A percentile compares a stretch with the other conserved stretches of the same genome.
phyloP scores from a whole-genome alignment of 164 flowering plant species.

The Macadamia integrifolia region DNA sequence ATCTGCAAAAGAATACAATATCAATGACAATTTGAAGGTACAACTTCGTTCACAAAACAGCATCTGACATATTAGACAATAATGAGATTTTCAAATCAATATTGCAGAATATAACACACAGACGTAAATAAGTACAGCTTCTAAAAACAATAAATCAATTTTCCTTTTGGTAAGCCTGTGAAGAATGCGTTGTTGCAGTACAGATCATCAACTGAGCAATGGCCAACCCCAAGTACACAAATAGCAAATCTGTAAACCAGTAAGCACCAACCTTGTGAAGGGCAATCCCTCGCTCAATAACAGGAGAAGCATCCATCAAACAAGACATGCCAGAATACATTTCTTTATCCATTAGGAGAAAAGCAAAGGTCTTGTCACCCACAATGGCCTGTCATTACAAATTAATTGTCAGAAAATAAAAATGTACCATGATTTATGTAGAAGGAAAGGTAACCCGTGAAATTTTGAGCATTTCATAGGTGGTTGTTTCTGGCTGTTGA shows the following conservation, averaged over 20 bases:
- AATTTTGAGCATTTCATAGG: background rate
- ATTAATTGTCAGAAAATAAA: constrained; percentile 3
- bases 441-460: background rate
- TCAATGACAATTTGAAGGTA: background rate
- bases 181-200: background rate
- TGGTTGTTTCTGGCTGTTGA: too few relatives aligned
- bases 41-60: constrained; percentile 1
- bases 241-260: background rate
- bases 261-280: constrained; percentile 83
- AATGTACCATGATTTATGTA: background rate
- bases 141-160: too few relatives aligned
- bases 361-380: constrained; percentile 92
- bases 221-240: background rate
- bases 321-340: constrained; percentile 95
- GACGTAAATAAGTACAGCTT: too few relatives aligned
- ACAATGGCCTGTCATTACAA: constrained; percentile 64
- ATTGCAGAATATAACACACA: background rate
- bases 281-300: constrained; percentile 85
- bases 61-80: background rate
- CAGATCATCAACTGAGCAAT: background rate
- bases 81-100: background rate
- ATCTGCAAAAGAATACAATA: constrained; percentile 45
- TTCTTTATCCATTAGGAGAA: constrained; percentile 87
- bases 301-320: constrained; percentile 66
- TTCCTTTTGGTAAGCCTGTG: too few relatives aligned